These are phyloP conservation scores for Draba incana DNA, from an alignment of 345 rosid genomes.

Conservation along the genomic window DNA sequence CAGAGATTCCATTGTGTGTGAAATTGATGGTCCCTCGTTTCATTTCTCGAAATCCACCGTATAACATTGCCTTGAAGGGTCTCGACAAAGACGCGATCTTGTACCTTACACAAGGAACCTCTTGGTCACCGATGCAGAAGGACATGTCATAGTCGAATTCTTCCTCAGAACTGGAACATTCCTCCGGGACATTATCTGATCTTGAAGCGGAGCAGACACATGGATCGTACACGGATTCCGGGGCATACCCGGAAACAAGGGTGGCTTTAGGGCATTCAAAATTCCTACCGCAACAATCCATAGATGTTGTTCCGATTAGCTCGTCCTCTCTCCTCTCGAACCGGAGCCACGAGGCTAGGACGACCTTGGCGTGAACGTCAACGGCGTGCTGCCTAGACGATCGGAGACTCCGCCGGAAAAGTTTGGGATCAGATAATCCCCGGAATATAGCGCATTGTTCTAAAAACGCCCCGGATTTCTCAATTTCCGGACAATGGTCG, in stretches of 20 bases:
- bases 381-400: slow-evolving; percentile 73
- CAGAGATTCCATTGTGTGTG: slow-evolving; percentile 66
- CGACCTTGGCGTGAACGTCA: slow-evolving; percentile 83
- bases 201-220: slow-evolving; percentile 59
- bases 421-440: slow-evolving; percentile 73
- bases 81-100: slow-evolving; percentile 70
- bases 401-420: slow-evolving; percentile 78
- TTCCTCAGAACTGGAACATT: slow-evolving; percentile 78
- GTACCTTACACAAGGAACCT: slow-evolving; percentile 69
- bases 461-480: slow-evolving; percentile 60
- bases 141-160: slow-evolving; percentile 64
- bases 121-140: slow-evolving; percentile 76
- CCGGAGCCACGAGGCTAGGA: slow-evolving; percentile 82
- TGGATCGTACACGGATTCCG: slow-evolving; percentile 66
- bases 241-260: slow-evolving; percentile 69
- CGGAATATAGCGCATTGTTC: slow-evolving; percentile 76
- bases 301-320: slow-evolving; percentile 64
- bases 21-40: slow-evolving; percentile 71
- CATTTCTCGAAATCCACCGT: slow-evolving; percentile 74
- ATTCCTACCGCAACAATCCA: slow-evolving; percentile 87
- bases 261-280: slow-evolving; percentile 87
- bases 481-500: slow-evolving; percentile 53
- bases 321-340: slow-evolving; percentile 97
- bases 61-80: slow-evolving; percentile 80
- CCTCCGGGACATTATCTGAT: slow-evolving; percentile 49